phyloP scores from a whole-genome alignment of 768 basidiomycete species.

The Zangia roseola region DNA sequence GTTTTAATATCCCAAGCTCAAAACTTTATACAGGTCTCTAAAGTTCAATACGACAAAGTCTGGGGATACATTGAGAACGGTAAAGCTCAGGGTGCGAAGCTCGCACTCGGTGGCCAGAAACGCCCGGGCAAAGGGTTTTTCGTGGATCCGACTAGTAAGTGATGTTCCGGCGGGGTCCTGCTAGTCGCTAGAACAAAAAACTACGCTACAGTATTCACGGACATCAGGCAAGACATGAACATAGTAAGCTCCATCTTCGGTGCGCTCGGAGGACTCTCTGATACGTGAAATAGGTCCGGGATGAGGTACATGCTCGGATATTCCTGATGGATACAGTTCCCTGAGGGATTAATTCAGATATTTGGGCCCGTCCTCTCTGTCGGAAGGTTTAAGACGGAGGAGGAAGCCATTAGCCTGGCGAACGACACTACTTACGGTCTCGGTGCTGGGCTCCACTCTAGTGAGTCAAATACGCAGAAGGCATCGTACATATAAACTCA shows the following conservation, averaged over 20 bases:
- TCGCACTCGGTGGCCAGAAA: slow-evolving; percentile 78
- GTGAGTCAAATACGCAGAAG: slow-evolving; percentile 40
- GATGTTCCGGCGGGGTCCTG: slow-evolving; percentile 7
- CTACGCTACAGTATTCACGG: slow-evolving; percentile 65
- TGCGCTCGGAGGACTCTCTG: slow-evolving; percentile 19
- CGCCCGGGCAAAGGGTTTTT: slow-evolving; percentile 78
- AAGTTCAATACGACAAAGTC: slow-evolving; percentile 80
- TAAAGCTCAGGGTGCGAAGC: slow-evolving; percentile 77
- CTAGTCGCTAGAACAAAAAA: slow-evolving; percentile 4
- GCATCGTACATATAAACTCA: neutral
- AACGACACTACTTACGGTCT: slow-evolving; percentile 91
- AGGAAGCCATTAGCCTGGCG: slow-evolving; percentile 79
- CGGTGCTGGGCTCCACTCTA: slow-evolving; percentile 88
- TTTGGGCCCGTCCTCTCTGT: slow-evolving; percentile 93
- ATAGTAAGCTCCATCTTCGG: slow-evolving; percentile 53
- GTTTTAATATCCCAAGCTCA: slow-evolving; percentile 7
- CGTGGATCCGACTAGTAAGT: slow-evolving; percentile 85
- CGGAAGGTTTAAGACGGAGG: slow-evolving; percentile 81
- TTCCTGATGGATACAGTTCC: slow-evolving; percentile 4
- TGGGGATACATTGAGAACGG: slow-evolving; percentile 88
- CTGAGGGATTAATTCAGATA: slow-evolving; percentile 50
- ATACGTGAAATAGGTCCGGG: slow-evolving; percentile 26
- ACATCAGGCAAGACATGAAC: slow-evolving; percentile 79
- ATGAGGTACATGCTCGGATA: slow-evolving; percentile 26
- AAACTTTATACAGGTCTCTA: slow-evolving; percentile 59